These are phyloP conservation scores for Paratinospora sagittata DNA, from an alignment of 164 flowering plant genomes.

Conservation along the genomic window DNA sequence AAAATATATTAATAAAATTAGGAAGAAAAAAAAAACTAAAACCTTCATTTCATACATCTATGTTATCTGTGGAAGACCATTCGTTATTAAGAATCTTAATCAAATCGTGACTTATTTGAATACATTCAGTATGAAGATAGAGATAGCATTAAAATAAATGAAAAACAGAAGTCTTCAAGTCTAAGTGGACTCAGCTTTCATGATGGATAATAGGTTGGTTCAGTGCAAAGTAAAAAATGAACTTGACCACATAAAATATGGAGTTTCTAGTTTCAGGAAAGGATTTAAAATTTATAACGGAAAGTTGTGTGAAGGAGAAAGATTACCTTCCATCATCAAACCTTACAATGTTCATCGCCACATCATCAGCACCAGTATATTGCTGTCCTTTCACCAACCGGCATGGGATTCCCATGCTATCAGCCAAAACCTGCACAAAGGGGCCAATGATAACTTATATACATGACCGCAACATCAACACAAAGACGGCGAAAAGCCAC, in stretches of 20 bases:
- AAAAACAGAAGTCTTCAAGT: too few species aligned
- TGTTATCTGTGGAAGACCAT: background rate
- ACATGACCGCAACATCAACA: background rate
- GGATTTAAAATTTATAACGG: background rate
- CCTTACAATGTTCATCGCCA: constrained; percentile 80
- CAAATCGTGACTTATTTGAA: too few species aligned
- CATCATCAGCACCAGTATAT: constrained; percentile 79
- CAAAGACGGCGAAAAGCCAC: background rate
- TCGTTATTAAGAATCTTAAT: too few species aligned
- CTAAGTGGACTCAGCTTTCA: too few species aligned
- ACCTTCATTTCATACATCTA: background rate
- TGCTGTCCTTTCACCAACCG: constrained; percentile 82
- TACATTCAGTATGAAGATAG: too few species aligned
- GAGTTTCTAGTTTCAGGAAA: too few species aligned
- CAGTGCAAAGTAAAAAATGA: background rate
- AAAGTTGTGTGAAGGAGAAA: background rate
- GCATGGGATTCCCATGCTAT: constrained; percentile 72
- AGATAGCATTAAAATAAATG: too few species aligned
- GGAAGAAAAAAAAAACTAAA: background rate
- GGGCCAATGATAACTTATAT: background rate
- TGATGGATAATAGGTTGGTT: background rate
- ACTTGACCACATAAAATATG: too few species aligned
- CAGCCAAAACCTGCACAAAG: constrained; percentile 73
- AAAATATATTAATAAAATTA: background rate
- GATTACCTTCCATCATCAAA: constrained; percentile 77